phyloP scores from a whole-genome alignment of 257 asterid species.

The Ocimum tenuiflorum region DNA sequence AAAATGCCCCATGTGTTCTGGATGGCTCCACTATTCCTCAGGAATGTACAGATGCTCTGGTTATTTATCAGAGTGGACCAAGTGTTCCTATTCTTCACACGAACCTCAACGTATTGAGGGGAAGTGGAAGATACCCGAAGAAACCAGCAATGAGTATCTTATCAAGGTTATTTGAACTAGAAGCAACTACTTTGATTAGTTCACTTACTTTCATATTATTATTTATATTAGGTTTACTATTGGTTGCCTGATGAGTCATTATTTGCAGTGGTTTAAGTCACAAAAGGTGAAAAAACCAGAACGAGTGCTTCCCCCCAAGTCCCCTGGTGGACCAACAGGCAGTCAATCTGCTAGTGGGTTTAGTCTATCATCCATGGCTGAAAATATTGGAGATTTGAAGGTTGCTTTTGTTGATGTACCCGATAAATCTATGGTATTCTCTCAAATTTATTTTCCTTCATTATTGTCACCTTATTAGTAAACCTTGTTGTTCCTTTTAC shows the following conservation, averaged over 20 bases:
- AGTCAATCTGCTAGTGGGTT: conserved; percentile 30
- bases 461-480: not conserved
- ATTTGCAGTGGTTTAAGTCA: conserved; percentile 79
- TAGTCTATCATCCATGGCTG: conserved; percentile 39
- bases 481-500: not conserved
- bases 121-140: conserved; percentile 88
- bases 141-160: conserved; percentile 60
- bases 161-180: conserved; percentile 49
- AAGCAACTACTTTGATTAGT: conserved; percentile 9
- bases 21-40: conserved; percentile 62
- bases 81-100: conserved; percentile 65
- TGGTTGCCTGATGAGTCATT: conserved; percentile 17
- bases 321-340: conserved; percentile 40
- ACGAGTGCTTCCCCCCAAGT: conserved; percentile 55
- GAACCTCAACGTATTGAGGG: conserved; percentile 69
- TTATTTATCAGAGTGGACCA: conserved; percentile 84
- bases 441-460: conserved; percentile 7
- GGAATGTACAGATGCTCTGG: conserved; percentile 84
- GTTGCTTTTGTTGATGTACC: conserved; percentile 52
- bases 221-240: conserved; percentile 5
- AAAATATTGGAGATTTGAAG: conserved; percentile 54
- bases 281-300: conserved; percentile 72
- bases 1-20: conserved; percentile 72
- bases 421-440: conserved; percentile 43
- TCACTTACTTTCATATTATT: not conserved